These are phyloP conservation scores for Polytrichum commune DNA, from an alignment of 225 moss, liverwort and hornwort species.

Conservation along the genomic window DNA sequence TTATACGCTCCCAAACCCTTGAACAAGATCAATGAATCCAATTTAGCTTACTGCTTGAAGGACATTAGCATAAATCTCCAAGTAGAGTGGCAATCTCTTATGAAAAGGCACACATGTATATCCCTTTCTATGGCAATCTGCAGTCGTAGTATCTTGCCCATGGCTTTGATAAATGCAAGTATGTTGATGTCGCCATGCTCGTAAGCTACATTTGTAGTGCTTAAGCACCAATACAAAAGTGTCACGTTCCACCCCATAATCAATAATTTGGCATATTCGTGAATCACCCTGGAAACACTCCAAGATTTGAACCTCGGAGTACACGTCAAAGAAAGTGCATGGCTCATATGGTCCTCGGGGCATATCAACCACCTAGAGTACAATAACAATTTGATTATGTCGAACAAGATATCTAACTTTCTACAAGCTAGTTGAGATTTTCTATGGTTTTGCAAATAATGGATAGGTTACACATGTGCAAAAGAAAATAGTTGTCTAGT, in stretches of 20 bases:
- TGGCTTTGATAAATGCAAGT: not conserved
- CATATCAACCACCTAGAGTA: constrained; percentile 66
- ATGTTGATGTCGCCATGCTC: constrained; percentile 62
- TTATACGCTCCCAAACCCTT: too few species aligned
- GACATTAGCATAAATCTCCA: constrained; percentile 65
- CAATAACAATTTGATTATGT: not conserved
- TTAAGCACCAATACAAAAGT: constrained; percentile 81
- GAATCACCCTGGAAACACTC: constrained; percentile 63
- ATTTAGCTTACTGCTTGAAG: constrained; percentile 65
- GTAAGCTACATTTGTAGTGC: constrained; percentile 83
- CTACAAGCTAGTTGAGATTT: too few species aligned
- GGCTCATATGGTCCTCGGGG: constrained; percentile 76
- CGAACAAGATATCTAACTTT: too few species aligned
- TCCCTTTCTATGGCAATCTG: not conserved
- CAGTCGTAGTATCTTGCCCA: not conserved
- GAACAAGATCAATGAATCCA: not conserved
- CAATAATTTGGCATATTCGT: constrained; percentile 73
- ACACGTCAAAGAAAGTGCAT: constrained; percentile 85
- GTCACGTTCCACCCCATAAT: constrained; percentile 73
- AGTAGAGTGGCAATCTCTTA: constrained; percentile 58
- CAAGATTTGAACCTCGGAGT: constrained; percentile 79
- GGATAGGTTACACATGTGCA: too few species aligned
- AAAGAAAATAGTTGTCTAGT: too few species aligned
- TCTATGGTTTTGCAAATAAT: too few species aligned
- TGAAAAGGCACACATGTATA: constrained; percentile 8